These are phyloP conservation scores for Syncephalastrum monosporum DNA, from an alignment of 371 early-diverging fungal genomes.

Conservation along the genomic window DNA sequence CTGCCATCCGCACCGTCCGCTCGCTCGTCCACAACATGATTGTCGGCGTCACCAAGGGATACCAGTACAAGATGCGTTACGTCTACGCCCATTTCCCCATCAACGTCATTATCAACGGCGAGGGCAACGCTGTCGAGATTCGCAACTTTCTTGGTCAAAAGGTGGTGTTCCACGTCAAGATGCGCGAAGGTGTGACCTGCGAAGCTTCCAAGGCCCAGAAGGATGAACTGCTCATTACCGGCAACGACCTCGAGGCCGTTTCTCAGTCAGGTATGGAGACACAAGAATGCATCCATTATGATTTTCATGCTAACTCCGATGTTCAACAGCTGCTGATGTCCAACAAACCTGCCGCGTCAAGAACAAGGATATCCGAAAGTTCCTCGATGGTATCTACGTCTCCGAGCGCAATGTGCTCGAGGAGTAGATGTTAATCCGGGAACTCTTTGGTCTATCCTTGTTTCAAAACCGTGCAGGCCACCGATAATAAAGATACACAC, in stretches of 20 bases:
- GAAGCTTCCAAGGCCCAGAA: slow-evolving; percentile 86
- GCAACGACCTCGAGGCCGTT: slow-evolving; percentile 97
- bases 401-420: slow-evolving; percentile 69
- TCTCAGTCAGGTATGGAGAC: slow-evolving; percentile 82
- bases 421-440: slow-evolving; percentile 8
- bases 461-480: slow-evolving; percentile 7
- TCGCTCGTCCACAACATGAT: slow-evolving; percentile 63
- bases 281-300: background rate
- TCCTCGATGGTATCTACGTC: slow-evolving; percentile 99
- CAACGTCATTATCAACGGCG: slow-evolving; percentile 91
- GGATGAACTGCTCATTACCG: slow-evolving; percentile 96
- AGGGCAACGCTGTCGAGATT: slow-evolving; percentile 89
- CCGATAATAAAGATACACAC: slow-evolving; percentile 46
- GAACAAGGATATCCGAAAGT: slow-evolving; percentile 98
- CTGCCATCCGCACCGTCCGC: slow-evolving; percentile 97
- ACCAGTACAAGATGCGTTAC: slow-evolving; percentile 99
- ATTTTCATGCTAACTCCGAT: background rate
- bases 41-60: slow-evolving; percentile 70
- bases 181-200: slow-evolving; percentile 92
- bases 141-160: slow-evolving; percentile 99
- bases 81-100: slow-evolving; percentile 99
- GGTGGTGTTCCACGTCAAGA: slow-evolving; percentile 84
- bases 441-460: slow-evolving; percentile 10
- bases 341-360: slow-evolving; percentile 77
- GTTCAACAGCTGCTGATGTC: slow-evolving; percentile 69